Evolutionary conservation across 2,329 filamentous ascomycete species (phyloP).

Genomic region (Coleophoma crateriformis): DNA sequence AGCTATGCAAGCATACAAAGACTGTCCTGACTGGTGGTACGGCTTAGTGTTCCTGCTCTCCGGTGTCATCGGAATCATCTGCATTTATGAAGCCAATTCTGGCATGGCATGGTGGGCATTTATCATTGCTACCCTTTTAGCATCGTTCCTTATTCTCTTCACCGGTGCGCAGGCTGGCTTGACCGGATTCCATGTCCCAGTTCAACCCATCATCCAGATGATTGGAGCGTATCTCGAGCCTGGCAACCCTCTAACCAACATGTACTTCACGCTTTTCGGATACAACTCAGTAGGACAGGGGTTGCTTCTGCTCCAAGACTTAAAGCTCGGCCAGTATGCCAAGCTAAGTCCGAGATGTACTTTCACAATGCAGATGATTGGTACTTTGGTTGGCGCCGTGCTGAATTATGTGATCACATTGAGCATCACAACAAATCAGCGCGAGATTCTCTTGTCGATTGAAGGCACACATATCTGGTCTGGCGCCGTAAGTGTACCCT

Average conservation of each 20-base stretch:
- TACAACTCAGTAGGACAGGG: conserved; percentile 39
- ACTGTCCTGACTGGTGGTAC: conserved; percentile 54
- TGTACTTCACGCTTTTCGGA: conserved; percentile 73
- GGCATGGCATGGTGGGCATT: conserved; percentile 32
- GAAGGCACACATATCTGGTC: conserved; percentile 56
- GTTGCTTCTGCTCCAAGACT: conserved; percentile 36
- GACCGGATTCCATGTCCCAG: conserved; percentile 39
- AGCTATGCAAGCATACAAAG: conserved; percentile 48
- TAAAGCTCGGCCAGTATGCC: conserved; percentile 45
- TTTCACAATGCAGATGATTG: conserved; percentile 51
- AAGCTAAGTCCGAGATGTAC: conserved; percentile 57
- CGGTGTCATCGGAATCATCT: conserved; percentile 30
- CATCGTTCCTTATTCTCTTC: conserved; percentile 14
- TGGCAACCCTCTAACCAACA: conserved; percentile 65
- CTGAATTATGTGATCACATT: conserved; percentile 57
- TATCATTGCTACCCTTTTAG: conserved; percentile 19
- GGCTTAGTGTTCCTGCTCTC: conserved; percentile 35
- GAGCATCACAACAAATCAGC: conserved; percentile 59
- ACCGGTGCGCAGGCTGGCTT: conserved; percentile 35
- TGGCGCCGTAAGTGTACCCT: conserved; percentile 32
- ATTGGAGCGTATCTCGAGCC: conserved; percentile 38
- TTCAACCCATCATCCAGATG: conserved; percentile 42
- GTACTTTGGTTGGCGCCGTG: conserved; percentile 34
- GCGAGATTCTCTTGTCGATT: conserved; percentile 55
- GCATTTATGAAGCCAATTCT: conserved; percentile 2